Base-by-base conservation (phyloP, 495 filamentous ascomycete genomes). In the Daldinia caldariorum region DNA sequence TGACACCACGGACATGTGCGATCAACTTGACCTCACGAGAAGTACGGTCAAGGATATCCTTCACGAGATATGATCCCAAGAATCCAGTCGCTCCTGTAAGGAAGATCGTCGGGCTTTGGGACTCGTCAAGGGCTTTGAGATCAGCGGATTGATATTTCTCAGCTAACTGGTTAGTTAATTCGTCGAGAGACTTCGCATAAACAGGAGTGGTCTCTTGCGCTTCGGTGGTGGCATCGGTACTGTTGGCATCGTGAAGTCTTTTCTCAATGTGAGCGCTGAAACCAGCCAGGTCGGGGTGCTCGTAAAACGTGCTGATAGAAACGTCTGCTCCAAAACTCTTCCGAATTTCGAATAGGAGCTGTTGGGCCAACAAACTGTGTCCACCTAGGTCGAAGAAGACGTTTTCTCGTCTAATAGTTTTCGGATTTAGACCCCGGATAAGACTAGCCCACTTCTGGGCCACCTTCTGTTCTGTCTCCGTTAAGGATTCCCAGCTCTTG, bases 71-170 rank as follows among this genome's bases (percentile, higher is more conserved):
- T 0, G 91, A 88, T 22, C 95, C 95, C 6, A 97, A 78, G 82
- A 97, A 98, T 8, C 94, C 94, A 35, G 95, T 97, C 0, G 91
- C 93, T 34, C 94, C 95, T 13, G 95, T 97, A 6, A 97, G 82
- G 74, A 99, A 90, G 18, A 94, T 82, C 0, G 89, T 94, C 5
- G 84, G 75, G 41, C 80, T 79, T 72, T 75, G 71, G 16, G 77
- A 68, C 1, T 74, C 61, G 20, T 49, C 59, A 34, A 81, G 47
- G 0, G 76, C 63, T n/a, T 69, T 72, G 1, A 62, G 49, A 34
- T 83, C 70, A 3, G 79, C 79, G 4, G 74, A 71, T 58, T 78
- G 79, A 49, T 82, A 85, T 66, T 78, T 78, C 0, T 74, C 70
- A 6, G 71, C 74, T 10, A 81, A 71, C 54, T 70, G 73, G n/a